Evolutionary conservation across 2,329 filamentous ascomycete genomes (phyloP).

Genomic region (Fusarium lyarnte): DNA sequence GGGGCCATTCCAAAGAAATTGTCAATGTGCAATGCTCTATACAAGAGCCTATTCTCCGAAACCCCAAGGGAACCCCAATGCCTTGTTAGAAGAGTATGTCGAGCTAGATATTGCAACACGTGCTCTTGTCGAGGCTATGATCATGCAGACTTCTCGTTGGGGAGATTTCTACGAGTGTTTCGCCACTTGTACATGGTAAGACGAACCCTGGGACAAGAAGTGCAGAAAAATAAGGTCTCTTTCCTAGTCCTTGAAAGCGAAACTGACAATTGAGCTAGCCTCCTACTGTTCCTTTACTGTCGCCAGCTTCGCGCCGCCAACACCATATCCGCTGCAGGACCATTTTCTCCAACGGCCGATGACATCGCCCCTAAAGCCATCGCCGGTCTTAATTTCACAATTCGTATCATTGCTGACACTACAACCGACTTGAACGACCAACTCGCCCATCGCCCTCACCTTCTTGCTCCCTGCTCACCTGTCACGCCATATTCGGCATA

Average conservation of each 20-base stretch:
- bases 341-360: conserved; percentile 34
- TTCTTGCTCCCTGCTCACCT: conserved; percentile 47
- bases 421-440: conserved; percentile 49
- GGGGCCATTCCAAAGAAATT: conserved; percentile 49
- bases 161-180: conserved; percentile 50
- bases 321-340: conserved; percentile 28
- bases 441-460: conserved; percentile 45
- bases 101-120: conserved; percentile 47
- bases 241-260: background rate
- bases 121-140: conserved; percentile 47
- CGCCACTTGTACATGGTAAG: conserved; percentile 49
- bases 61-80: conserved; percentile 23
- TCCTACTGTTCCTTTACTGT: conserved; percentile 49
- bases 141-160: conserved; percentile 47
- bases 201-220: background rate
- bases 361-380: conserved; percentile 49
- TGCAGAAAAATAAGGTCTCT: background rate
- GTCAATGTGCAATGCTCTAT: conserved; percentile 49
- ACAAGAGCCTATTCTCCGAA: conserved; percentile 44
- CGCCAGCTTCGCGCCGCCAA: conserved; percentile 45
- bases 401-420: conserved; percentile 49
- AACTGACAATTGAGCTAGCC: conserved; percentile 31
- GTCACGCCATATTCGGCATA: conserved; percentile 49
- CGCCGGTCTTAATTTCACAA: conserved; percentile 50
- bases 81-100: conserved; percentile 43